A percentile compares a stretch with the other conserved stretches of the same genome.
phyloP scores from a whole-genome alignment of 345 rosid genomes.

The Murraya paniculata region DNA sequence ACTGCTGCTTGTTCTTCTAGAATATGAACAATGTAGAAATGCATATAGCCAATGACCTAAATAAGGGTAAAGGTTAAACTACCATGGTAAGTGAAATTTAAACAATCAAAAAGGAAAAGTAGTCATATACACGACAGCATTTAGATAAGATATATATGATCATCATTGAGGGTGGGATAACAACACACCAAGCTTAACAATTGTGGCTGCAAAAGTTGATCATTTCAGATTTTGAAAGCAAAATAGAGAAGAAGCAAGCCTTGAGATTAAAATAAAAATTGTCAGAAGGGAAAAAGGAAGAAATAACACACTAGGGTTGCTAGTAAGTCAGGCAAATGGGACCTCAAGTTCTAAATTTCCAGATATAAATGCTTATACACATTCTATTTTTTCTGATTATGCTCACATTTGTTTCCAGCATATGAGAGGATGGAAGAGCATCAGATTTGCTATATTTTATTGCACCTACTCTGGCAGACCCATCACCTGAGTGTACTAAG shows the following conservation, averaged over 20 bases:
- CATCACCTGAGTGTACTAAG: background rate
- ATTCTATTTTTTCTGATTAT: background rate
- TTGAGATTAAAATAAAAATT: background rate
- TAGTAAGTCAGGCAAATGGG: background rate
- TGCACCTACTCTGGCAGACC: background rate
- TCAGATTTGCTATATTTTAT: background rate
- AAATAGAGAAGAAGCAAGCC: background rate
- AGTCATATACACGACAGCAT: background rate
- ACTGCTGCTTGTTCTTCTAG: background rate
- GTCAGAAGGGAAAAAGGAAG: background rate
- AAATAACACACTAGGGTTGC: background rate
- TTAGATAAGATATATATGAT: background rate
- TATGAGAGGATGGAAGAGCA: background rate
- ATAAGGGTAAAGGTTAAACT: background rate
- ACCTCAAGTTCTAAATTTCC: background rate
- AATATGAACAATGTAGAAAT: background rate
- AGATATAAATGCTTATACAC: background rate
- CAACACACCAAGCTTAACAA: background rate
- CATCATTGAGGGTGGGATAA: background rate
- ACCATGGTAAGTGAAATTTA: background rate
- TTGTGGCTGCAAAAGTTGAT: background rate
- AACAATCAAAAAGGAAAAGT: background rate
- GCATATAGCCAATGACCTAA: background rate
- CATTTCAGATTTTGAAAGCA: background rate
- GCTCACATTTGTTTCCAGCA: background rate